These are phyloP conservation scores for Leishmania aethiopica DNA, from an alignment of 208 protist species.

Conservation along the genomic window DNA sequence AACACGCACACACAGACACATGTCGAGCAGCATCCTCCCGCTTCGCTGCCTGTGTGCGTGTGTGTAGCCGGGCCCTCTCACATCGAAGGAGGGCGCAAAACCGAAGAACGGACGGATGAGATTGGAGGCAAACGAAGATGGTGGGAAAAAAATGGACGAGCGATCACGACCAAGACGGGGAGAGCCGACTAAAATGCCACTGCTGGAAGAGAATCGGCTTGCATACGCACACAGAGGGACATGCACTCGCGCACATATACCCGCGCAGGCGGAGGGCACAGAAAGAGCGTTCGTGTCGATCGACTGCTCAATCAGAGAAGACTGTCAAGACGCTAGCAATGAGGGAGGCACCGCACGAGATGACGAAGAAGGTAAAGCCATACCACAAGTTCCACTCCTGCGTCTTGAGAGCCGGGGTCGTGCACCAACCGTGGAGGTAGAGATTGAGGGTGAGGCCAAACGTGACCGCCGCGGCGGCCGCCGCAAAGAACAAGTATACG, in stretches of 20 bases:
- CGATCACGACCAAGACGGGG: not conserved
- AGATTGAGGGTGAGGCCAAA: slow-evolving; percentile 36
- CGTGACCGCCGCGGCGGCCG: slow-evolving; percentile 21
- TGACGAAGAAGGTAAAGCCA: slow-evolving; percentile 31
- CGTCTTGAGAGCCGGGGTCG: slow-evolving; percentile 14
- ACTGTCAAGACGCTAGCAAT: slow-evolving; percentile 24
- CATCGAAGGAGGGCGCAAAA: not conserved
- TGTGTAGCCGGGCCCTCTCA: not conserved
- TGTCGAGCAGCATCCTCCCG: not conserved
- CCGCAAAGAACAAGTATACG: slow-evolving; percentile 42
- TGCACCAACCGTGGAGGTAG: slow-evolving; percentile 56
- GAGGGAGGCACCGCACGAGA: slow-evolving; percentile 31
- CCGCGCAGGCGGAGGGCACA: not conserved
- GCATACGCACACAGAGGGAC: not conserved
- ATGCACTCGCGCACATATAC: not conserved
- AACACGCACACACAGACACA: not conserved
- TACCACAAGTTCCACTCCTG: slow-evolving; percentile 22
- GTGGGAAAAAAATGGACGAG: not conserved
- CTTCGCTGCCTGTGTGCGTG: not conserved
- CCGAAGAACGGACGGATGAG: not conserved
- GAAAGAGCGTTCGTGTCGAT: not conserved
- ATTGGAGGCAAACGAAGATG: no score
- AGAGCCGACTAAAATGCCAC: not conserved
- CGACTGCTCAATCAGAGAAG: slow-evolving; percentile 12
- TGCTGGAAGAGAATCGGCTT: not conserved